A percentile compares a stretch with the other conserved stretches of the same genome.
phyloP scores from a whole-genome alignment of 2,329 filamentous ascomycete species.

The Phaeosphaeriaceae sp. region DNA sequence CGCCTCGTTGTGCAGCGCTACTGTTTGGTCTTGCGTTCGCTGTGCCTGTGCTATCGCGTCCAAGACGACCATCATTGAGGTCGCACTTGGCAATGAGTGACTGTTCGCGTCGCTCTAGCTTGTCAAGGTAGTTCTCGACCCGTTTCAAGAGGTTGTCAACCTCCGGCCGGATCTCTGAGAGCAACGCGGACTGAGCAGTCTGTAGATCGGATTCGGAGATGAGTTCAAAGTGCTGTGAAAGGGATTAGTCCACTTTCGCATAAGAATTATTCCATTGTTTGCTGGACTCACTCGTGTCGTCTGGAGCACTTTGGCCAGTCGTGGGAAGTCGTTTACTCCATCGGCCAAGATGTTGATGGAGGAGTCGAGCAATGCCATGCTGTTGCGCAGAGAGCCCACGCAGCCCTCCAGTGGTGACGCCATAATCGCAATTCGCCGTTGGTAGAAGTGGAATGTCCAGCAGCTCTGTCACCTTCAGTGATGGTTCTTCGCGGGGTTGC shows the following conservation, averaged over 20 bases:
- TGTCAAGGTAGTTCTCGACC: constrained; percentile 83
- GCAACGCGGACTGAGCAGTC: constrained; percentile 81
- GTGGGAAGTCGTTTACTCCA: constrained; percentile 69
- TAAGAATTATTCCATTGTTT: background rate
- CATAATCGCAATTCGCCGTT: constrained; percentile 25
- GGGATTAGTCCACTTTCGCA: background rate
- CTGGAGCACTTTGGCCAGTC: constrained; percentile 67
- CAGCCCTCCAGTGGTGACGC: constrained; percentile 62
- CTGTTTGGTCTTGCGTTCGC: constrained; percentile 33
- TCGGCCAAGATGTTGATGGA: constrained; percentile 68
- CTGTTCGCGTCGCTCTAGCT: constrained; percentile 82
- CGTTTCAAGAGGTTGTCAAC: constrained; percentile 79
- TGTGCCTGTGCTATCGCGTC: constrained; percentile 39
- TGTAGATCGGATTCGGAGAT: constrained; percentile 84
- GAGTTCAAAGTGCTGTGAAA: constrained; percentile 82
- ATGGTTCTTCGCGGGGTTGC: constrained; percentile 24
- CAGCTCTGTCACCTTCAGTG: background rate
- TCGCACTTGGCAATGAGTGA: constrained; percentile 83
- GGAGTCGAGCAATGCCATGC: constrained; percentile 67
- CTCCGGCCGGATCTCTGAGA: constrained; percentile 89
- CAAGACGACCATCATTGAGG: constrained; percentile 77
- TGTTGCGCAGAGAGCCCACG: constrained; percentile 66
- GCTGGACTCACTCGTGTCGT: constrained; percentile 62
- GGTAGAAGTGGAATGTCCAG: background rate
- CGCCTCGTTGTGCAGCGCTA: constrained; percentile 28